A percentile compares a stretch with the other conserved stretches of the same genome.
Conservation (phyloP, 345 rosid species). For the Psidium guajava region DNA sequence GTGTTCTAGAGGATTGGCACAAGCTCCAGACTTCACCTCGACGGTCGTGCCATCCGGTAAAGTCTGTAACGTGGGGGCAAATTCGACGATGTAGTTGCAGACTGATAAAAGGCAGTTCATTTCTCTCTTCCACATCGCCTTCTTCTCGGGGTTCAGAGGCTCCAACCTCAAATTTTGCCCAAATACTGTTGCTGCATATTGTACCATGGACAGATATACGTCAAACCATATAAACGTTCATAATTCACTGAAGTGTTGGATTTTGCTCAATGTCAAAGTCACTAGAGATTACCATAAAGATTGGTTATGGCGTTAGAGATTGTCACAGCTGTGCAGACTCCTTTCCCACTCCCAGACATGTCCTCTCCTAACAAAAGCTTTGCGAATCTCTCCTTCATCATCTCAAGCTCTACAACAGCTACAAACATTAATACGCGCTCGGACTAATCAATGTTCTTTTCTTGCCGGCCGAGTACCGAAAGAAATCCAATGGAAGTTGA, state of each 20-base stretch:
- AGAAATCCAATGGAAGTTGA: neutral
- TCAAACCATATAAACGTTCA: neutral
- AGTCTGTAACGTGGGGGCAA: slow-evolving; percentile 47
- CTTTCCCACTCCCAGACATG: slow-evolving; percentile 95
- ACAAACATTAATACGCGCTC: neutral
- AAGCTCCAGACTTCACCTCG: slow-evolving; percentile 35
- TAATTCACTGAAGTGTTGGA: neutral
- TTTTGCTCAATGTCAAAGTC: neutral
- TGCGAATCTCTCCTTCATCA: slow-evolving; percentile 84
- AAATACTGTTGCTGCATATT: slow-evolving; percentile 68
- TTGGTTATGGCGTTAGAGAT: slow-evolving; percentile 89
- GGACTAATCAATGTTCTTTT: neutral
- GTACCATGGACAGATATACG: neutral
- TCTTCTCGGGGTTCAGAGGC: slow-evolving; percentile 76
- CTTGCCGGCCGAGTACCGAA: neutral
- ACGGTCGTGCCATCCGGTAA: slow-evolving; percentile 47
- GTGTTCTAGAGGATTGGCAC: neutral
- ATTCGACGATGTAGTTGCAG: slow-evolving; percentile 73
- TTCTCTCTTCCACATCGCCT: slow-evolving; percentile 80
- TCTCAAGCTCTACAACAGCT: slow-evolving; percentile 42
- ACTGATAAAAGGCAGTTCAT: slow-evolving; percentile 82
- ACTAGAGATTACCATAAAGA: slow-evolving; percentile 57
- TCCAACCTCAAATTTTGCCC: slow-evolving; percentile 76
- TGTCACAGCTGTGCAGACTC: slow-evolving; percentile 79
- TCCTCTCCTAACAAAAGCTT: slow-evolving; percentile 94